Evolutionary conservation across 2,329 filamentous ascomycete genomes (phyloP), one percentile per base, ranked within the genome.

Genomic region (Stemphylium vesicarium): DNA sequence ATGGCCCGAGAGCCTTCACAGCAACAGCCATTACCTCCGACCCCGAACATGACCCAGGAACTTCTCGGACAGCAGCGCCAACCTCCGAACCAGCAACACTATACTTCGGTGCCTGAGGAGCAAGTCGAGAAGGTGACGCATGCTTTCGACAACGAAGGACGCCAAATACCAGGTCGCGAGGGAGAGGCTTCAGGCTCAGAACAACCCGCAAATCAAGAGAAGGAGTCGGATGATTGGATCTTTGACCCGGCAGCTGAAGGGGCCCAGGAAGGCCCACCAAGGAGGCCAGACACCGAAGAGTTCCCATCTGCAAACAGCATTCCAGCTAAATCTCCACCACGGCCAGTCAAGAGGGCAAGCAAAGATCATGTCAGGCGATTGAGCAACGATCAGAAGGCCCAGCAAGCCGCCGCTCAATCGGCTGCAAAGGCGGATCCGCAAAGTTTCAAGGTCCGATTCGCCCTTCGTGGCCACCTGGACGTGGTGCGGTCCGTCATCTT

Each of bases 401-500:
- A 80, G 39, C 80, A 85, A 31, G 69, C 72, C 8, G 68, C 78
- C 18, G 72, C 75, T 12, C 71, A 60, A 20, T 41, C 73, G 26
- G 57, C 63, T 18, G 58, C 72, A 37, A 90, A 88, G 69, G 76
- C 82, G 1, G 93, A 97, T 57, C 85, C 81, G 22, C 84, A 87
- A 13, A 92, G 85, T 63, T 98, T 99, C 80, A 97, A 96, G 76
- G 88, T 98, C 54, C 87, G 92, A 45, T 98, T 96, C 71, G 94
- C 92, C 4, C 82, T 99, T 4, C 85, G 94, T 46, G 95, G 95
- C 1, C 95, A 99, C 74, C 83, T 99, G 2, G 92, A 98, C 72
- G 93, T 96, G 2, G 92, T 99, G 4, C 88, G 95, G 36, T 92
- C 92, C 1, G 91, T 98, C 54, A 96, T 97, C 60, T 99, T 99